phyloP scores from a whole-genome alignment of 768 basidiomycete species.

The Inosperma sp. region DNA sequence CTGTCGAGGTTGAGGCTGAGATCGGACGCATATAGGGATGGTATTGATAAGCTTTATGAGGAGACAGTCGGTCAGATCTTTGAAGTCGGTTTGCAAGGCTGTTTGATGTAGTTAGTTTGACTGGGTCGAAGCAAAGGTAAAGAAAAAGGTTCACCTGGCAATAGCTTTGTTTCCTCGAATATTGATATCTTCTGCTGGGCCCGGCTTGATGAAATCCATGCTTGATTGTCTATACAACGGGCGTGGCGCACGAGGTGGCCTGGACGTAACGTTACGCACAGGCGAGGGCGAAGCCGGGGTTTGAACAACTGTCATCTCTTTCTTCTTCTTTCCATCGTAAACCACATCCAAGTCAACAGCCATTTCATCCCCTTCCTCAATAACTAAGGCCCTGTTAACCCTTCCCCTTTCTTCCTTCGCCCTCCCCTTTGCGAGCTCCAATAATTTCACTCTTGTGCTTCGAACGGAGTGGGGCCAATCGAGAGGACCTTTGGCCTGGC shows the following conservation, averaged over 20 bases:
- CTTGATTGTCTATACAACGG: constrained; percentile 77
- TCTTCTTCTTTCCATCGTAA: neutral
- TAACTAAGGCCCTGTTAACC: constrained; percentile 35
- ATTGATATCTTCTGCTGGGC: constrained; percentile 41
- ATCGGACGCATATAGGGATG: constrained; percentile 57
- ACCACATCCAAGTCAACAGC: constrained; percentile 19
- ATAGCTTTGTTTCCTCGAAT: constrained; percentile 51
- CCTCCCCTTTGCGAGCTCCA: constrained; percentile 67
- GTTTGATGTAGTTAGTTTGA: constrained; percentile 13
- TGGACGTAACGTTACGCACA: too few species aligned
- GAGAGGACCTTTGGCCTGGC: constrained; percentile 64
- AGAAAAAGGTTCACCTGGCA: constrained; percentile 47
- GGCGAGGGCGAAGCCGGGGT: too few species aligned
- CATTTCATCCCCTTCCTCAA: constrained; percentile 48
- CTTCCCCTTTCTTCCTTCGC: constrained; percentile 47
- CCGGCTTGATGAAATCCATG: constrained; percentile 76
- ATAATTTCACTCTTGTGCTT: constrained; percentile 76
- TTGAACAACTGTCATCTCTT: too few species aligned
- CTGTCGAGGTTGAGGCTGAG: constrained; percentile 29
- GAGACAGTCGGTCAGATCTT: constrained; percentile 52
- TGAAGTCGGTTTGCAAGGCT: constrained; percentile 69
- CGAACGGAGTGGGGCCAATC: constrained; percentile 84
- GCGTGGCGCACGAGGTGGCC: constrained; percentile 31
- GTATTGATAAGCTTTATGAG: constrained; percentile 43
- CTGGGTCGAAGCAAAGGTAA: constrained; percentile 5